phyloP scores from a whole-genome alignment of 164 flowering plant genomes.

The Sedum album region DNA sequence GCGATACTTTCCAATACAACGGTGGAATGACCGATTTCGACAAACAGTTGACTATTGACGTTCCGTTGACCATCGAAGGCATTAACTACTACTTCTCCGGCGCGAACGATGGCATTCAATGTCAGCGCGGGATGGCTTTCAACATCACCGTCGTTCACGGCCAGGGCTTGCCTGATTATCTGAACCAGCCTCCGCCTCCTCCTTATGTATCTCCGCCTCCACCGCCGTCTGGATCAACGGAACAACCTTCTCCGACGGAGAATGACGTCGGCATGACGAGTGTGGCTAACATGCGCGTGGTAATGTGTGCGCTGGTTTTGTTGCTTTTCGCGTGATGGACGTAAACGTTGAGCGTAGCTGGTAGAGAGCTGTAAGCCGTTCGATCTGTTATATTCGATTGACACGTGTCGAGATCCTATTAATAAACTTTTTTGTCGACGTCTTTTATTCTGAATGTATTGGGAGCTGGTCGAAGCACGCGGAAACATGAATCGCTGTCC shows the following conservation, averaged over 20 bases:
- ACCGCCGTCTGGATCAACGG: conserved; percentile 14
- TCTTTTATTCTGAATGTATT: no score
- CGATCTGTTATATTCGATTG: no score
- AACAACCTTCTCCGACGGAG: background rate
- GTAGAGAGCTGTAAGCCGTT: no score
- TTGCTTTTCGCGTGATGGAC: background rate
- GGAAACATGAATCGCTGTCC: no score
- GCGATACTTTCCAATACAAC: conserved; percentile 36
- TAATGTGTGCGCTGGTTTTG: background rate
- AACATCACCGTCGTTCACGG: conserved; percentile 52
- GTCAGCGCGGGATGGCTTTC: conserved; percentile 62
- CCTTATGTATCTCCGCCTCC: conserved; percentile 37
- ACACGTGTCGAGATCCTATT: no score
- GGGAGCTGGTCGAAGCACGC: no score
- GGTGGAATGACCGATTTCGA: conserved; percentile 29
- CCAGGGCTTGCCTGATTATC: conserved; percentile 68
- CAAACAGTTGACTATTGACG: conserved; percentile 25
- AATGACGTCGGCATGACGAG: conserved; percentile 1
- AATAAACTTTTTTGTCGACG: no score
- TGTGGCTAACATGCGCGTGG: background rate
- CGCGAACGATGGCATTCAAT: conserved; percentile 55
- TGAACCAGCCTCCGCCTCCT: conserved; percentile 85
- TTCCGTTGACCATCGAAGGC: conserved; percentile 53
- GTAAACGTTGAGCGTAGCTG: background rate
- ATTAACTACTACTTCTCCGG: conserved; percentile 67